These are phyloP conservation scores for Sclerotinia minor DNA, from an alignment of 2,329 filamentous ascomycete genomes.

Conservation along the genomic window DNA sequence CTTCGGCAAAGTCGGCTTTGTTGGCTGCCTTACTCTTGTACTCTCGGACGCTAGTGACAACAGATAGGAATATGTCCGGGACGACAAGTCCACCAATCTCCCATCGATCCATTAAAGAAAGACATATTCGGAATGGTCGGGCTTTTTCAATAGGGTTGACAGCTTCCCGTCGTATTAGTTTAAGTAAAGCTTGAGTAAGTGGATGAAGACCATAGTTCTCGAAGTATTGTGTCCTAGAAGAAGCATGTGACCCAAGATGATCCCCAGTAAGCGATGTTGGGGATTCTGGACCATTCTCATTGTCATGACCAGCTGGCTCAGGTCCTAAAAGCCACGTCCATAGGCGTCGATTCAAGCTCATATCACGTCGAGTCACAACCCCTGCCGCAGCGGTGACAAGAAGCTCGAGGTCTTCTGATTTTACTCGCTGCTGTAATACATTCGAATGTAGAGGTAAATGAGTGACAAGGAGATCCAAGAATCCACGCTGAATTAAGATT, in stretches of 20 bases:
- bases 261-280: conserved; percentile 41
- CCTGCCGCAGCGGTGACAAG: conserved; percentile 80
- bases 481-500: conserved; percentile 88
- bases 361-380: conserved; percentile 86
- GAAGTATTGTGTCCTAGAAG: conserved; percentile 76
- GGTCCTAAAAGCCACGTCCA: conserved; percentile 96
- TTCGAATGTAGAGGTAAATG: conserved; percentile 82
- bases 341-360: conserved; percentile 93
- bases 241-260: conserved; percentile 38
- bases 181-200: conserved; percentile 71
- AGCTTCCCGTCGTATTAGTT: conserved; percentile 65
- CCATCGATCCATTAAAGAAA: conserved; percentile 98
- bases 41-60: conserved; percentile 74
- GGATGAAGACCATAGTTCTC: conserved; percentile 73
- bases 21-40: conserved; percentile 67
- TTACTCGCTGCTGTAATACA: conserved; percentile 74
- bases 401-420: conserved; percentile 73
- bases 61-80: conserved; percentile 82
- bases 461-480: conserved; percentile 86
- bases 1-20: conserved; percentile 77
- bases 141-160: conserved; percentile 66
- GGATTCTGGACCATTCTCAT: conserved; percentile 51
- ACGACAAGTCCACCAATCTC: conserved; percentile 91
- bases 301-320: conserved; percentile 53
- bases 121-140: conserved; percentile 83